Conservation (phyloP, 345 rosid species). For the Moricandia moricandioides region DNA sequence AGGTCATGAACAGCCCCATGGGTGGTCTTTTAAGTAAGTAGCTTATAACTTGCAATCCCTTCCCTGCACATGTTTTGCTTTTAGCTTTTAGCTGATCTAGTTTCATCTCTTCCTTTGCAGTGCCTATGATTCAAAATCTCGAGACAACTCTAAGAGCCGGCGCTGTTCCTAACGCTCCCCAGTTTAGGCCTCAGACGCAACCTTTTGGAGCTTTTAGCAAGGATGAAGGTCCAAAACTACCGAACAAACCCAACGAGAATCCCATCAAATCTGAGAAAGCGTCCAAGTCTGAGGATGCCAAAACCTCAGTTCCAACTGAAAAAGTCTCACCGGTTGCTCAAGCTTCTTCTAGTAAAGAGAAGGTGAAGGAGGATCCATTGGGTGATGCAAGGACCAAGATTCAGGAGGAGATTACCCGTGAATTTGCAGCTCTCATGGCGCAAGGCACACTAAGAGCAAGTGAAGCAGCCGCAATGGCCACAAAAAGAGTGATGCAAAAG, state of each 20-base stretch:
- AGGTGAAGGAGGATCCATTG: conserved; percentile 51
- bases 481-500: conserved; percentile 86
- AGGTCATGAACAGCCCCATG: conserved; percentile 92
- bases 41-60: background rate
- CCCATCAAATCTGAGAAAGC: conserved; percentile 1
- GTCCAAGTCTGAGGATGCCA: conserved; percentile 22
- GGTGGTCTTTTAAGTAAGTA: conserved; percentile 81
- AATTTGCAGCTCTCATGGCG: conserved; percentile 81
- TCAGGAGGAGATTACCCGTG: conserved; percentile 79
- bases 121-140: conserved; percentile 93
- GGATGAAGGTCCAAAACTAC: conserved; percentile 22
- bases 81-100: background rate
- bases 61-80: background rate
- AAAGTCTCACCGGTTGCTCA: conserved; percentile 36
- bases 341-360: conserved; percentile 35
- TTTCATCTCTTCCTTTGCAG: conserved; percentile 39
- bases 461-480: conserved; percentile 89
- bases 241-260: background rate
- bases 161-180: conserved; percentile 88
- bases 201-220: conserved; percentile 31
- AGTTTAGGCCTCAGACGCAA: conserved; percentile 56
- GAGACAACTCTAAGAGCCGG: conserved; percentile 76
- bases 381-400: conserved; percentile 76
- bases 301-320: conserved; percentile 6
- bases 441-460: conserved; percentile 77